Evolutionary conservation across 2,329 filamentous ascomycete genomes (phyloP).

Genomic region (Ploettnerulaceae sp.): DNA sequence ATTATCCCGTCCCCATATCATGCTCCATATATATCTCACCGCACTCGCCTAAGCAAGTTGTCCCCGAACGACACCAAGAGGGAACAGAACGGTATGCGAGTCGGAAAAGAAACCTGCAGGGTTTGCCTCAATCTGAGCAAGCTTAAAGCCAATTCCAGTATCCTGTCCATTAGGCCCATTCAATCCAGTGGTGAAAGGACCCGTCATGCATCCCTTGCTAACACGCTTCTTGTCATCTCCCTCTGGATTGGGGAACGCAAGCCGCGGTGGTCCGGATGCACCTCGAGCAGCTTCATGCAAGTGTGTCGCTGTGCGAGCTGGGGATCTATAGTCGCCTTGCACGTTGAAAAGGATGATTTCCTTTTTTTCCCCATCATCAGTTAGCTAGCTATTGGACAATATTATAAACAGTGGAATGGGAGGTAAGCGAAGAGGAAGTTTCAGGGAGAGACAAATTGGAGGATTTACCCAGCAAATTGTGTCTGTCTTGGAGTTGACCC

Average conservation of each 20-base stretch:
- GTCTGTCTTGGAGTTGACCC: conserved; percentile 40
- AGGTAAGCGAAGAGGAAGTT: neutral
- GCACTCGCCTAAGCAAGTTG: conserved; percentile 34
- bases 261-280: conserved; percentile 41
- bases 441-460: too few relatives aligned
- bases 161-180: conserved; percentile 38
- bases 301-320: conserved; percentile 45
- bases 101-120: conserved; percentile 46
- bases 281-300: conserved; percentile 44
- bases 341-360: conserved; percentile 46
- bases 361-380: conserved; percentile 39
- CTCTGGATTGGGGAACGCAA: conserved; percentile 43
- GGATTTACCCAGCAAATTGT: conserved; percentile 31
- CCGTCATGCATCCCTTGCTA: conserved; percentile 32
- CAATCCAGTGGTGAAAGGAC: conserved; percentile 42
- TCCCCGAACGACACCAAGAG: conserved; percentile 44
- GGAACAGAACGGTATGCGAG: conserved; percentile 40
- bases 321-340: conserved; percentile 41
- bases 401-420: neutral
- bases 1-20: neutral
- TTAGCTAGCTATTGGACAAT: neutral
- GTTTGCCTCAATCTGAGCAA: conserved; percentile 44
- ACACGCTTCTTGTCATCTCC: conserved; percentile 33
- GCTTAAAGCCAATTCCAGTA: conserved; percentile 42
- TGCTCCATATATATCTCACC: neutral